Evolutionary conservation across 176 grass and related monocot genomes (phyloP).

Genomic region (Leersia perrieri): DNA sequence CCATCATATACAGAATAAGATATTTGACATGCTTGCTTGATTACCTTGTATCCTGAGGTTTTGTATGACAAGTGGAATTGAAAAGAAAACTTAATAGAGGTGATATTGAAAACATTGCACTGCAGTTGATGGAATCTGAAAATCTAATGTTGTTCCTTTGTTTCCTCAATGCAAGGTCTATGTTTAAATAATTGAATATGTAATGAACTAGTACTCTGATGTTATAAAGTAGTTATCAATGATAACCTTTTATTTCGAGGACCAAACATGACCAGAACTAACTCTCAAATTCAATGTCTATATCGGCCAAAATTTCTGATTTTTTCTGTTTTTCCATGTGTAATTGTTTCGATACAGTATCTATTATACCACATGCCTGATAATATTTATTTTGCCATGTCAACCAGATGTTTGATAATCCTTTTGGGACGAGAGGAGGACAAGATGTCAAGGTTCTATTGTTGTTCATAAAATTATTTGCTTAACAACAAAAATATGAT

Average conservation of each 20-base stretch:
- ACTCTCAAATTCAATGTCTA: background rate
- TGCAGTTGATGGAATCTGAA: background rate
- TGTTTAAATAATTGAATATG: slow-evolving; percentile 1
- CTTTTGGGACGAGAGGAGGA: slow-evolving; percentile 54
- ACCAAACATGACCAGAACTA: slow-evolving; percentile 4
- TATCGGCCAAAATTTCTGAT: slow-evolving; percentile 2
- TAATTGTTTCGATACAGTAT: background rate
- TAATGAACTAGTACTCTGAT: slow-evolving; percentile 6
- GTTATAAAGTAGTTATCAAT: background rate
- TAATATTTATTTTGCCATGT: slow-evolving; percentile 35
- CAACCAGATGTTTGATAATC: slow-evolving; percentile 75
- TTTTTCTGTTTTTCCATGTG: background rate
- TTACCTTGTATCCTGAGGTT: slow-evolving; percentile 15
- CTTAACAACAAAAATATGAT: background rate
- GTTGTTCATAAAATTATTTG: slow-evolving; percentile 12
- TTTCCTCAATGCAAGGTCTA: slow-evolving; percentile 19
- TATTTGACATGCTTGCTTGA: background rate
- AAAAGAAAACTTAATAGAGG: background rate
- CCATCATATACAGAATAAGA: background rate
- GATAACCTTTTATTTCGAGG: background rate
- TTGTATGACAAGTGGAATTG: background rate
- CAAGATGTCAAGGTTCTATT: slow-evolving; percentile 88
- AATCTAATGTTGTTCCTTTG: background rate
- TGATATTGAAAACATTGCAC: slow-evolving; percentile 7
- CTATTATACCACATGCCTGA: slow-evolving; percentile 9